A percentile compares a stretch with the other conserved stretches of the same genome.
Conservation (phyloP, 176 grass and related monocot species). For the Cymbopogon citratus region DNA sequence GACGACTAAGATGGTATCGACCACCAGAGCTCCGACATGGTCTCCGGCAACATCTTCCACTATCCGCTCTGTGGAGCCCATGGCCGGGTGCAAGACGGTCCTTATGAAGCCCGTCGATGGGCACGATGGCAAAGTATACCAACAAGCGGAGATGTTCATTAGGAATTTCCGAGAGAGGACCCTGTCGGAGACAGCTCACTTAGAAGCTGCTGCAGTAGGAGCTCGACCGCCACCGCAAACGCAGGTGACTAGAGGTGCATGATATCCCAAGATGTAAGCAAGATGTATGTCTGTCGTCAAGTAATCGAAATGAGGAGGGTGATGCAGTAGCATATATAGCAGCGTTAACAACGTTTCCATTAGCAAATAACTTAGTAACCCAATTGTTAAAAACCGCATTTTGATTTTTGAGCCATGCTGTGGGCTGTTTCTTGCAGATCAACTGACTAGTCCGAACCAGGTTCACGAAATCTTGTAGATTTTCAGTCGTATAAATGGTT, state of each 20-base stretch:
- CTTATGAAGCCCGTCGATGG: neutral
- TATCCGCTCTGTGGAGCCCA: neutral
- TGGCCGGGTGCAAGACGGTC: neutral
- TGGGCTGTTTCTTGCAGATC: too few relatives aligned
- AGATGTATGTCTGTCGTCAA: neutral
- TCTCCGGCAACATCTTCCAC: neutral
- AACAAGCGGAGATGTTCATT: neutral
- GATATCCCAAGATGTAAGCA: neutral
- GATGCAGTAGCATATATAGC: too few relatives aligned
- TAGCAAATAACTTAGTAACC: too few relatives aligned
- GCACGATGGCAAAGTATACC: neutral
- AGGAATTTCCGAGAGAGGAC: slow-evolving; percentile 12
- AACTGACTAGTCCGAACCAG: too few relatives aligned
- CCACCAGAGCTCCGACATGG: neutral
- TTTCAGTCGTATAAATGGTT: too few relatives aligned
- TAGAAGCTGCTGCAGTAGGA: neutral
- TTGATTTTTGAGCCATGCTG: too few relatives aligned
- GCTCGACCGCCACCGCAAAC: neutral
- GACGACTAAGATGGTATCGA: neutral
- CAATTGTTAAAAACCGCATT: too few relatives aligned
- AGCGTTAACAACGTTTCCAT: too few relatives aligned
- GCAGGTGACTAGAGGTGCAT: neutral
- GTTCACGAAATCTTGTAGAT: too few relatives aligned
- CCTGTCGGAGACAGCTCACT: neutral
- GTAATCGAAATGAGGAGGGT: neutral